These are phyloP conservation scores for Claviceps purpurea DNA, from an alignment of 2,329 filamentous ascomycete species.

Conservation along the genomic window DNA sequence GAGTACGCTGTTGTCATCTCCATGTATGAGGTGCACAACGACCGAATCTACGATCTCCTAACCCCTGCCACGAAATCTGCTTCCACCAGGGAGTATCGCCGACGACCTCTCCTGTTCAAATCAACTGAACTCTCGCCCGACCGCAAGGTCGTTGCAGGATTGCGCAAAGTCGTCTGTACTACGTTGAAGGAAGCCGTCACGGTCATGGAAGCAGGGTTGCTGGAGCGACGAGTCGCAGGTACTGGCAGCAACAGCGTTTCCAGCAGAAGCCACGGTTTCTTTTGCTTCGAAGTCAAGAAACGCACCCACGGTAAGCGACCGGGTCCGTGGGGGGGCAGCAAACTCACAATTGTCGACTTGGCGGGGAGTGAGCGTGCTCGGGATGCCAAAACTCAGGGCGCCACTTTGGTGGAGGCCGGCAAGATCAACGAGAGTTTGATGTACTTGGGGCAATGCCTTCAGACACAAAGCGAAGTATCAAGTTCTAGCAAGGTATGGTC, in stretches of 20 bases:
- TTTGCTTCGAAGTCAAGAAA: constrained; percentile 90
- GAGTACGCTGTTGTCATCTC: constrained; percentile 85
- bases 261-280: constrained; percentile 89
- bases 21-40: constrained; percentile 99
- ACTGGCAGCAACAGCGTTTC: constrained; percentile 89
- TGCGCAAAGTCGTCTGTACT: constrained; percentile 80
- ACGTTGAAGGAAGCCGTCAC: constrained; percentile 73
- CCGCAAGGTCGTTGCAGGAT: constrained; percentile 83
- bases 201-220: constrained; percentile 78
- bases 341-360: constrained; percentile 79
- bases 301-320: constrained; percentile 34
- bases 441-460: constrained; percentile 93
- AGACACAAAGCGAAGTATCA: constrained; percentile 77
- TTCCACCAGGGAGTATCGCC: constrained; percentile 54
- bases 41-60: constrained; percentile 89
- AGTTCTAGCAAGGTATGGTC: constrained; percentile 55
- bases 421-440: constrained; percentile 98
- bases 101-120: constrained; percentile 84
- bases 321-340: constrained; percentile 59
- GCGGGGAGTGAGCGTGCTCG: constrained; percentile 88
- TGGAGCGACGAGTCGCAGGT: constrained; percentile 75
- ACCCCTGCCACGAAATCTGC: constrained; percentile 47
- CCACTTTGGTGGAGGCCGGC: constrained; percentile 84
- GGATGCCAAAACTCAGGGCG: constrained; percentile 85
- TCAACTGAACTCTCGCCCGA: constrained; percentile 77